phyloP scores from a whole-genome alignment of 352 stramenopile species.

The Phytophthora pisi region DNA sequence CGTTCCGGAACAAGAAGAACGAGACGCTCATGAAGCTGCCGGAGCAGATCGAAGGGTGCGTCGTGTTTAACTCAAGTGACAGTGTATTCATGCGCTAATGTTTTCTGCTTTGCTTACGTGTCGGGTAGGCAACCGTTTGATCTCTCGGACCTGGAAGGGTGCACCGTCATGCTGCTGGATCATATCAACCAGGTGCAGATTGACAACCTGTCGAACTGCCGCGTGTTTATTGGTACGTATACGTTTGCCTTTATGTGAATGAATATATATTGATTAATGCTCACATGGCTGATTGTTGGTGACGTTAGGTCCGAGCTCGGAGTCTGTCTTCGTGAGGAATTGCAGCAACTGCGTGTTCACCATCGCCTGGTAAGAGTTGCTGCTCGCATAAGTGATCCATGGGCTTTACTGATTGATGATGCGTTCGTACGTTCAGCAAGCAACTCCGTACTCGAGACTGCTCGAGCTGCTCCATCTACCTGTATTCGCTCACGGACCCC shows the following conservation, averaged over 20 bases:
- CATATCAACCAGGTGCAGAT: slow-evolving; percentile 91
- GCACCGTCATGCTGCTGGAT: slow-evolving; percentile 86
- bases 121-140: slow-evolving; percentile 85
- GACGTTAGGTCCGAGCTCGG: slow-evolving; percentile 62
- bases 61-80: background rate
- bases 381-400: background rate
- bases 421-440: slow-evolving; percentile 54
- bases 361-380: slow-evolving; percentile 70
- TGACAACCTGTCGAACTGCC: slow-evolving; percentile 88
- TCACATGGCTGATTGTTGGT: background rate
- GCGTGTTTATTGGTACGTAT: slow-evolving; percentile 87
- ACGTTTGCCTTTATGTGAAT: background rate
- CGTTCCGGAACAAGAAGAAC: slow-evolving; percentile 85
- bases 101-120: background rate
- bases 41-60: slow-evolving; percentile 75
- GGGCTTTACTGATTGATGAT: background rate
- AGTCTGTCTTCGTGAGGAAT: slow-evolving; percentile 92
- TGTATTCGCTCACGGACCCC: slow-evolving; percentile 92
- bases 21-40: slow-evolving; percentile 84
- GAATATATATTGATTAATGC: background rate
- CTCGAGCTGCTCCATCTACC: slow-evolving; percentile 77
- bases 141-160: slow-evolving; percentile 81
- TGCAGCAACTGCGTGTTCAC: slow-evolving; percentile 91
- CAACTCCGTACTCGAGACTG: slow-evolving; percentile 91
- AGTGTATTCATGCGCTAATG: background rate